Evolutionary conservation across 139 green algal genomes (phyloP).

Genomic region (Spirogloea muscicola): DNA sequence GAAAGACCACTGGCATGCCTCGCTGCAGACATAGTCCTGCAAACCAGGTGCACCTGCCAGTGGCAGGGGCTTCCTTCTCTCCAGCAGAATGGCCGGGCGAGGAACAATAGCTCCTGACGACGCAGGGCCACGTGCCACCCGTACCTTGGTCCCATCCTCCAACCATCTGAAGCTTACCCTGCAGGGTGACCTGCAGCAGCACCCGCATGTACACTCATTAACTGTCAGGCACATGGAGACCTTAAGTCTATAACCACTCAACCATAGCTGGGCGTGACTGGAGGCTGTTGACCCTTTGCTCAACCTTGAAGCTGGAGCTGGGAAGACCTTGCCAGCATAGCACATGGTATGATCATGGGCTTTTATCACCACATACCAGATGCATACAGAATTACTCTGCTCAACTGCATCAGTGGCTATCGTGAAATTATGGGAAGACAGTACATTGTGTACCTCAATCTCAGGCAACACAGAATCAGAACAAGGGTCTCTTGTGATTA

Average conservation of each 20-base stretch:
- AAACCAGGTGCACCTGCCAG: constrained; percentile 11
- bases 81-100: constrained; percentile 55
- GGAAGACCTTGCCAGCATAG: background rate
- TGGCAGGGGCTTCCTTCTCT: constrained; percentile 19
- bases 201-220: too few relatives aligned
- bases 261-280: background rate
- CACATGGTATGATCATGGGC: background rate
- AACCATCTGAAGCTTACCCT: constrained; percentile 56
- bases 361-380: background rate
- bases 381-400: too few relatives aligned
- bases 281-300: background rate
- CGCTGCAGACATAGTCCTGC: too few relatives aligned
- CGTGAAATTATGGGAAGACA: background rate
- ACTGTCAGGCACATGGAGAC: too few relatives aligned
- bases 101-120: constrained; percentile 61
- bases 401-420: background rate
- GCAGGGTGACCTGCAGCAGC: constrained; percentile 52
- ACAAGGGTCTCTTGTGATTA: background rate
- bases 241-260: too few relatives aligned
- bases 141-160: constrained; percentile 70
- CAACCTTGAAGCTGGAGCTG: background rate
- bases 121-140: constrained; percentile 55
- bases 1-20: too few relatives aligned
- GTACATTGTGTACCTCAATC: background rate
- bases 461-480: background rate